These are phyloP conservation scores for Lavandula angustifolia DNA, from an alignment of 257 asterid genomes.

Conservation along the genomic window DNA sequence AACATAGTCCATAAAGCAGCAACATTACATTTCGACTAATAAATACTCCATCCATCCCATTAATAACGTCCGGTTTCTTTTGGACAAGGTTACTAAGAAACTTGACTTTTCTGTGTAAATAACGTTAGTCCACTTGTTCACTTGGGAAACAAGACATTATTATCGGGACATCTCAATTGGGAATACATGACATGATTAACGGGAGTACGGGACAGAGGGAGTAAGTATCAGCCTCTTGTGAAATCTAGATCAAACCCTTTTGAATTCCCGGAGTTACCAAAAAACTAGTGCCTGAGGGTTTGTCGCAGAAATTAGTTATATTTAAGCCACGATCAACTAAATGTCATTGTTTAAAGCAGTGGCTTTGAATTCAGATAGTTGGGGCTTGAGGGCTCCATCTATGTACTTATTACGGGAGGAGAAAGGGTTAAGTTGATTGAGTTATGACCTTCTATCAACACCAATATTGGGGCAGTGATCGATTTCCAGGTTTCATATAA, in stretches of 20 bases:
- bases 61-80: no score
- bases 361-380: not conserved
- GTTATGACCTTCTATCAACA: no score
- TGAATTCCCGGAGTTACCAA: not conserved
- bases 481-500: not conserved
- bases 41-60: not conserved
- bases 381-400: no score
- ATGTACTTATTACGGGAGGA: no score
- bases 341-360: not conserved
- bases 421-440: no score
- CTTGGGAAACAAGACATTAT: no score
- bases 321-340: constrained; percentile 1
- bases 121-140: no score
- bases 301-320: not conserved
- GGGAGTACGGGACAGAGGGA: no score
- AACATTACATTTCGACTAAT: constrained; percentile 10
- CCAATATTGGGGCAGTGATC: not conserved
- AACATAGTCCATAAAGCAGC: not conserved
- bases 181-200: no score
- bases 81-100: no score
- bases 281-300: not conserved
- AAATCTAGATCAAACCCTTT: constrained; percentile 8
- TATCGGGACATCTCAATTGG: no score
- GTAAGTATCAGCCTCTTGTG: not conserved
- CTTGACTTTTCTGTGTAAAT: no score